Conservation (phyloP, 345 rosid species). For the Citrus sinensis region DVS_A1.0 CM039165.1:22329001-22329500, state of each 20-base stretch:
- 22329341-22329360: neutral
- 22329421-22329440: neutral
- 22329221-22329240: neutral
- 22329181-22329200: slow-evolving; percentile 6
- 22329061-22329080: neutral
- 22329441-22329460: neutral
- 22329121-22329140: neutral
- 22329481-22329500: neutral
- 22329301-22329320: neutral
- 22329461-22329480: too few relatives aligned
- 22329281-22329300: neutral
- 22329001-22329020: neutral
- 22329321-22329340: neutral
- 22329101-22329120: neutral
- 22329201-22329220: slow-evolving; percentile 2
- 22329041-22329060: too few relatives aligned
- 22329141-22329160: neutral
- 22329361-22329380: neutral
- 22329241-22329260: neutral
- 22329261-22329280: neutral
- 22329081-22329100: neutral
- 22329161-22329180: neutral
- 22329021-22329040: neutral
- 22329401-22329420: neutral
- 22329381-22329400: neutral